Conservation (phyloP, 2,329 filamentous ascomycete genomes). For the Ceratocystis harringtonii region DNA sequence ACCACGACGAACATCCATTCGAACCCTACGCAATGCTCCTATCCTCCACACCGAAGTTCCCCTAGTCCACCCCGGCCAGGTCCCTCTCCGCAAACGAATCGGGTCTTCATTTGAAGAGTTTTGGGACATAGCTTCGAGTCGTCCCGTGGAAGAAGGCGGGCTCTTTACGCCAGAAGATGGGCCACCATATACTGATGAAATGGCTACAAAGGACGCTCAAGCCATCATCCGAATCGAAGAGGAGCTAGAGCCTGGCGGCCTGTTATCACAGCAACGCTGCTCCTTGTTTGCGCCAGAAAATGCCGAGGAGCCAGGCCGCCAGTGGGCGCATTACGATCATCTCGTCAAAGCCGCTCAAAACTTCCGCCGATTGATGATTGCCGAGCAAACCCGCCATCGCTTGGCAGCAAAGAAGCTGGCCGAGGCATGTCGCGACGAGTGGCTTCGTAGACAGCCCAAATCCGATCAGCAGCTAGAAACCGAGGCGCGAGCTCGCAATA, state of each 20-base stretch:
- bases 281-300: constrained; percentile 59
- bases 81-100: constrained; percentile 38
- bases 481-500: constrained; percentile 55
- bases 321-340: constrained; percentile 82
- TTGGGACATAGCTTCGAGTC: constrained; percentile 33
- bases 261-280: constrained; percentile 56
- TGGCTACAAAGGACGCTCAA: constrained; percentile 51
- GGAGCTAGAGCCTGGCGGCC: constrained; percentile 58
- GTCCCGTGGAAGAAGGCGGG: constrained; percentile 45
- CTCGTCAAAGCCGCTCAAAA: constrained; percentile 63
- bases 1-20: constrained; percentile 21
- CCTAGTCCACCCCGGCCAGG: constrained; percentile 43
- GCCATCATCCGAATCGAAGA: constrained; percentile 55
- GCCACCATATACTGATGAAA: constrained; percentile 42
- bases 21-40: constrained; percentile 21
- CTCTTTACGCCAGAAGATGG: constrained; percentile 41
- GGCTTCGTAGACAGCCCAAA: constrained; percentile 58
- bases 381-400: constrained; percentile 65
- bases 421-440: constrained; percentile 61
- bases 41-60: constrained; percentile 29
- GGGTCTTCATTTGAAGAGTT: constrained; percentile 44
- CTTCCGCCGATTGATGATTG: constrained; percentile 64
- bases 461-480: constrained; percentile 66
- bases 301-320: constrained; percentile 54
- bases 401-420: constrained; percentile 66